Evolutionary conservation across 2,329 filamentous ascomycete species (phyloP), one percentile per base, ranked within the genome.

Genomic region (Claviceps sp.): DNA sequence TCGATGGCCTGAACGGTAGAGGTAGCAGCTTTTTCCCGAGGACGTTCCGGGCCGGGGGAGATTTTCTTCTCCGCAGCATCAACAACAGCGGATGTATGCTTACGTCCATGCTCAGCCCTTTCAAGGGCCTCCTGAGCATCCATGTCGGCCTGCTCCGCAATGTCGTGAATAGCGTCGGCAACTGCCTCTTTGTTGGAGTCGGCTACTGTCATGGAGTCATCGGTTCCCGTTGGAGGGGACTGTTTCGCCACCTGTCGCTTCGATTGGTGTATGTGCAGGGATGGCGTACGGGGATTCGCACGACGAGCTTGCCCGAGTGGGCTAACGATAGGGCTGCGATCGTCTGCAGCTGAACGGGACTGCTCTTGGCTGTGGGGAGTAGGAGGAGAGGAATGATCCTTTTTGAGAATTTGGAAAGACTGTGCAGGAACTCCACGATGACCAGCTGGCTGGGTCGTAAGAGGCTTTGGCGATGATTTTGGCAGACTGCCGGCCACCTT

Each of bases 151-250:
- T 71, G 68, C 48, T 65, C 65, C 44, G 83, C 85, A 56, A 89
- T 72, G 43, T 81, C 82, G 57, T 73, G 77, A 42, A 89, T 73
- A 26, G 85, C 82, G 52, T 87, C 80, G 20, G 84, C 75, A 34
- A 93, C 85, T 48, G 82, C 85, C 65, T 88, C 84, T 57, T 73
- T 79, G 50, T 79, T 84, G 2, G 42, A 6, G 66, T 85, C 82
- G 56, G 75, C 79, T 51, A 55, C 55, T 30, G 60, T 55, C 47
- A 55, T 57, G 43, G 61, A 59, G 50, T 57, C 59, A 37, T 62
- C 65, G 42, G 62, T 61, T 18, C 67, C 66, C 42, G 61, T 58
- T 3, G 60, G 59, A 30, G 67, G 65, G 0, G 66, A 58, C 50
- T 58, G 59, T 40, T 58, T 58, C 1, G 52, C 44, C 2, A 56